A percentile compares a stretch with the other conserved stretches of the same genome.
phyloP scores from a whole-genome alignment of 139 green algal genomes.

The Klebsormidium nitens region DNA sequence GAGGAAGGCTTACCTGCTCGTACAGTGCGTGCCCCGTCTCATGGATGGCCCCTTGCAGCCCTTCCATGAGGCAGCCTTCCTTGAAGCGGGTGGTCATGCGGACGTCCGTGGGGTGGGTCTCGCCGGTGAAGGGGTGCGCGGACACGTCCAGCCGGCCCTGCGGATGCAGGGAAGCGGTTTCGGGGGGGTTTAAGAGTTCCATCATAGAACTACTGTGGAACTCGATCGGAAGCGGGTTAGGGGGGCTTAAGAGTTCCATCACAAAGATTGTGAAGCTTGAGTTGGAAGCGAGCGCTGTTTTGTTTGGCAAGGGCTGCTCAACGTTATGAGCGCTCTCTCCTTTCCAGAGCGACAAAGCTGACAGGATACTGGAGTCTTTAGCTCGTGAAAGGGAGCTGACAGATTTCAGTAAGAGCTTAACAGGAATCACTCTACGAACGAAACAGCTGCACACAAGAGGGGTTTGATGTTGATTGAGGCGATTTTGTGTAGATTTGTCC shows the following conservation, averaged over 20 bases:
- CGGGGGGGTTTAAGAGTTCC: not conserved
- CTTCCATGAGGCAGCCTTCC: constrained; percentile 64
- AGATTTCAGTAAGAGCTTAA: too few species aligned
- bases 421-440: too few species aligned
- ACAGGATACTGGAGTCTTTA: too few species aligned
- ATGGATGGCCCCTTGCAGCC: constrained; percentile 54
- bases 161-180: constrained; percentile 34
- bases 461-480: too few species aligned
- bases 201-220: not conserved
- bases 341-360: too few species aligned
- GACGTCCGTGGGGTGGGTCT: constrained; percentile 70
- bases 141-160: constrained; percentile 71
- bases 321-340: too few species aligned
- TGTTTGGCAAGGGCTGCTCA: too few species aligned
- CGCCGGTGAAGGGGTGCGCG: constrained; percentile 76
- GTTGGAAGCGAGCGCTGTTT: too few species aligned
- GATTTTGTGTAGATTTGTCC: too few species aligned
- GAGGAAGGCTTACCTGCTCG: constrained; percentile 44
- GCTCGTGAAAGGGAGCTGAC: too few species aligned
- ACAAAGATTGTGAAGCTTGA: too few species aligned
- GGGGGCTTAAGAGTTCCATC: constrained; percentile 40
- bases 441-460: too few species aligned
- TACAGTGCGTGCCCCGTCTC: constrained; percentile 76
- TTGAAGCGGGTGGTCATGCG: constrained; percentile 92
- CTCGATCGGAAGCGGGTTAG: constrained; percentile 7